Conservation (phyloP, 345 rosid species). For the Salix viminalis region DNA sequence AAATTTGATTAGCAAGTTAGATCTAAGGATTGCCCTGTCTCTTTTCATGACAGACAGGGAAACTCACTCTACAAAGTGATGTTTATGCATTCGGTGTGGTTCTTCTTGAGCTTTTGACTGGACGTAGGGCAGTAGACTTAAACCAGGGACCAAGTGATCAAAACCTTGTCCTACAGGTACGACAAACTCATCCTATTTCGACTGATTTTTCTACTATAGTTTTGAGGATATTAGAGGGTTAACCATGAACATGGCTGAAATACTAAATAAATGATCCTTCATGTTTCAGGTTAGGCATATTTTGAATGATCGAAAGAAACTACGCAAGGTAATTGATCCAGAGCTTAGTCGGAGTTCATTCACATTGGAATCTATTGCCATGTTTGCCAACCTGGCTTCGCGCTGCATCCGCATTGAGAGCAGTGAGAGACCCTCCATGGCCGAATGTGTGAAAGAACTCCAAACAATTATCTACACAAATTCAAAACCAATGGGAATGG, state of each 20-base stretch:
- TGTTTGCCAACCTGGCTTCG: conserved; percentile 90
- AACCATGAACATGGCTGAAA: neutral
- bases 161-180: conserved; percentile 90
- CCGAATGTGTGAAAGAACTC: conserved; percentile 80
- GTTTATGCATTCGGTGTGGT: conserved; percentile 97
- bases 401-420: conserved; percentile 87
- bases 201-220: conserved; percentile 3
- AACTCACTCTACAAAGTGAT: conserved; percentile 91
- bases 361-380: conserved; percentile 71
- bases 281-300: conserved; percentile 69
- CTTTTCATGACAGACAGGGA: conserved; percentile 65
- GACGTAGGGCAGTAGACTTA: conserved; percentile 89
- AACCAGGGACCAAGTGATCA: conserved; percentile 82
- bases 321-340: conserved; percentile 79
- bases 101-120: conserved; percentile 88
- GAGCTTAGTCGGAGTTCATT: conserved; percentile 65
- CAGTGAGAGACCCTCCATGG: conserved; percentile 76
- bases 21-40: conserved; percentile 1
- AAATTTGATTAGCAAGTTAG: conserved; percentile 3
- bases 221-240: conserved; percentile 7
- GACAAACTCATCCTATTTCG: conserved; percentile 8
- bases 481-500: conserved; percentile 60
- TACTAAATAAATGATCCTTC: conserved; percentile 17
- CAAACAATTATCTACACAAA: conserved; percentile 64
- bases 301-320: conserved; percentile 71